A percentile compares a stretch with the other conserved stretches of the same genome.
Evolutionary conservation across 2,329 filamentous ascomycete species (phyloP).

Genomic region (Colletotrichum magnum): DNA sequence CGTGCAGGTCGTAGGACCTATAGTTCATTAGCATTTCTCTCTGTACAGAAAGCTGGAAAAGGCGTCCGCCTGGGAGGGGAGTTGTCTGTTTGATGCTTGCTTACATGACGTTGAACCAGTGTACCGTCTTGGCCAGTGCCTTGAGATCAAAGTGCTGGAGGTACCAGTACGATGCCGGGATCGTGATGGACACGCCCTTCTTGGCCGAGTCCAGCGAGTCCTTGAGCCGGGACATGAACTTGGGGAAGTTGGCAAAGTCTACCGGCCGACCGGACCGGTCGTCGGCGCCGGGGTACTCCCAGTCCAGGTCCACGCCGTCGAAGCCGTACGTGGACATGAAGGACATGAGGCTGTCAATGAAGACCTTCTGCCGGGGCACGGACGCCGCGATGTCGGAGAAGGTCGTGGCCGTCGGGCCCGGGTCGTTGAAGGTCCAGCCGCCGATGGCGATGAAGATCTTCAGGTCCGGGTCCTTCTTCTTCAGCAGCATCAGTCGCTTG

Average conservation of each 20-base stretch:
- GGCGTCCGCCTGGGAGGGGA: not conserved
- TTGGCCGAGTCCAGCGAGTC: slow-evolving; percentile 50
- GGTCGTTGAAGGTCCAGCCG: slow-evolving; percentile 59
- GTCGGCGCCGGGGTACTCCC: slow-evolving; percentile 40
- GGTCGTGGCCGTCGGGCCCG: slow-evolving; percentile 44
- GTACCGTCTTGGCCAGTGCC: slow-evolving; percentile 41
- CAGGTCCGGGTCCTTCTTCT: slow-evolving; percentile 47
- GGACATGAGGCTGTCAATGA: slow-evolving; percentile 41
- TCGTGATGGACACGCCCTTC: slow-evolving; percentile 13
- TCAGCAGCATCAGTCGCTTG: slow-evolving; percentile 42
- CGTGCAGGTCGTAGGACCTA: slow-evolving; percentile 45
- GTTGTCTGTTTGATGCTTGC: slow-evolving; percentile 25
- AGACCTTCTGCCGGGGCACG: slow-evolving; percentile 31
- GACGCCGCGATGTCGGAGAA: slow-evolving; percentile 45
- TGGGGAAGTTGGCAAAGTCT: slow-evolving; percentile 40
- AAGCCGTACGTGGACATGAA: slow-evolving; percentile 44
- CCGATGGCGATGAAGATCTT: slow-evolving; percentile 57
- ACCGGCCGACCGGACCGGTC: slow-evolving; percentile 35
- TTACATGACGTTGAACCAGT: slow-evolving; percentile 46
- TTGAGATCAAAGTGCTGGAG: slow-evolving; percentile 23
- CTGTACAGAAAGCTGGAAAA: too few species aligned
- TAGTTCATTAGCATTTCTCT: too few species aligned
- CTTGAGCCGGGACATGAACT: slow-evolving; percentile 50
- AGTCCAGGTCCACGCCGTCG: slow-evolving; percentile 48
- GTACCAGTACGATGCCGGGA: slow-evolving; percentile 39